These are phyloP conservation scores for Wallacemonas sp. DNA, from an alignment of 208 protist species.

Conservation along the genomic window DNA sequence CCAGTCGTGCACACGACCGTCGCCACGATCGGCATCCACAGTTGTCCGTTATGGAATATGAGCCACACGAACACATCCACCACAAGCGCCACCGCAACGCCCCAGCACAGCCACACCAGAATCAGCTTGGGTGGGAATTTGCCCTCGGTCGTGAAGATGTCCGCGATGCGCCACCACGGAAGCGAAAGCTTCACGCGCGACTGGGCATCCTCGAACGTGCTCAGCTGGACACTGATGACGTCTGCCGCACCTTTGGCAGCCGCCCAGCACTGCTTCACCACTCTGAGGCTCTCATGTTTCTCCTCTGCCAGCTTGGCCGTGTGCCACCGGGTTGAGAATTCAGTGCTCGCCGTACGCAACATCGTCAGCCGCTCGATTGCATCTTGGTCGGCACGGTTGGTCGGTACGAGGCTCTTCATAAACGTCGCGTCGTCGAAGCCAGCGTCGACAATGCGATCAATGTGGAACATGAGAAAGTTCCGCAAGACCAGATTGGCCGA, in stretches of 20 bases:
- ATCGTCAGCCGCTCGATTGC: constrained; percentile 13
- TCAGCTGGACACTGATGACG: constrained; percentile 27
- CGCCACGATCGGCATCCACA: constrained; percentile 26
- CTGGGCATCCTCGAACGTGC: constrained; percentile 15
- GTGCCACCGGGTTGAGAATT: constrained; percentile 25
- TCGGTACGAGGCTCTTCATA: constrained; percentile 17
- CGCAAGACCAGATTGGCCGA: constrained; percentile 18
- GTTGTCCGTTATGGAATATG: constrained; percentile 7
- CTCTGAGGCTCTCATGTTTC: not conserved
- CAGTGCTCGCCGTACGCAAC: not conserved
- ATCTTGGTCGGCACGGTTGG: constrained; percentile 8
- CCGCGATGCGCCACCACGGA: constrained; percentile 14
- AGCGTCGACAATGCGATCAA: constrained; percentile 28
- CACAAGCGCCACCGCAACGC: constrained; percentile 17
- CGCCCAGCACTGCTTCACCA: constrained; percentile 23
- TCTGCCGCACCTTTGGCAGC: constrained; percentile 30
- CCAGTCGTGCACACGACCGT: constrained; percentile 26
- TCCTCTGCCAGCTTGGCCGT: constrained; percentile 10
- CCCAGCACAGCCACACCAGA: constrained; percentile 19
- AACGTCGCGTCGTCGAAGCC: constrained; percentile 26
- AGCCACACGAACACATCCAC: constrained; percentile 27
- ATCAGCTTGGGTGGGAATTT: constrained; percentile 16
- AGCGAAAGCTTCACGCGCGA: constrained; percentile 14
- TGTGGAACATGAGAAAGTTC: constrained; percentile 32
- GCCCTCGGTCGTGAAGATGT: constrained; percentile 25